These are phyloP conservation scores for Penicillium italicum DNA, from an alignment of 2,329 filamentous ascomycete genomes.

Conservation along the genomic window DNA sequence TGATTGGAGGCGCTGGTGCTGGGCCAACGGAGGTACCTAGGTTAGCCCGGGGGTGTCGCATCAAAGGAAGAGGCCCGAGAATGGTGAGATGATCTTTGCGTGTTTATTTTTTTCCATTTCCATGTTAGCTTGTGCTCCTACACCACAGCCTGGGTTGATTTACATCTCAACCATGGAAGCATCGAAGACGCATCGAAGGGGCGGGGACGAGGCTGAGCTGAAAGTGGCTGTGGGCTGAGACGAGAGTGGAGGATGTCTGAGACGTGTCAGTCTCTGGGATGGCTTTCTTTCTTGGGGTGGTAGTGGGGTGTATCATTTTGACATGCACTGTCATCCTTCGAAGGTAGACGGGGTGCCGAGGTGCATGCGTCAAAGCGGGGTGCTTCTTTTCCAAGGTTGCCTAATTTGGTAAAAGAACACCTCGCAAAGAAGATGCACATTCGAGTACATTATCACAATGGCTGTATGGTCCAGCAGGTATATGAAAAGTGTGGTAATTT, in stretches of 20 bases:
- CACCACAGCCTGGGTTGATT: background rate
- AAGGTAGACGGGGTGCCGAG: background rate
- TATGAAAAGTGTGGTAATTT: background rate
- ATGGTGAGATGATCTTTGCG: conserved; percentile 17
- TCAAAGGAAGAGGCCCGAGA: conserved; percentile 13
- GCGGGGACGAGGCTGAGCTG: conserved; percentile 18
- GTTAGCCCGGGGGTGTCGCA: conserved; percentile 12
- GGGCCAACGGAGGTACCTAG: background rate
- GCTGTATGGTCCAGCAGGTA: background rate
- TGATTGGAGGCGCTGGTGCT: background rate
- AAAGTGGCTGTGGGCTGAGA: conserved; percentile 18
- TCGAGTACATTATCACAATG: background rate
- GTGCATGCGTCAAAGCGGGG: conserved; percentile 1
- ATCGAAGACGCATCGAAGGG: conserved; percentile 35
- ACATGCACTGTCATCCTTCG: background rate
- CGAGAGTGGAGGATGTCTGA: conserved; percentile 3
- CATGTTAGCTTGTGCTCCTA: background rate
- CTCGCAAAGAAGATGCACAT: background rate
- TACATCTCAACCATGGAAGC: conserved; percentile 11
- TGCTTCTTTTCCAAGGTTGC: background rate
- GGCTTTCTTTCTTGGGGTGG: background rate
- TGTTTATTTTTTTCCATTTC: background rate
- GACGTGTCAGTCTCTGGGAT: conserved; percentile 3
- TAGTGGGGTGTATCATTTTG: background rate
- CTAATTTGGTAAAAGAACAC: background rate